phyloP scores from a whole-genome alignment of 2,329 filamentous ascomycete species.

The Sporothrix pseudoabietina region DNA sequence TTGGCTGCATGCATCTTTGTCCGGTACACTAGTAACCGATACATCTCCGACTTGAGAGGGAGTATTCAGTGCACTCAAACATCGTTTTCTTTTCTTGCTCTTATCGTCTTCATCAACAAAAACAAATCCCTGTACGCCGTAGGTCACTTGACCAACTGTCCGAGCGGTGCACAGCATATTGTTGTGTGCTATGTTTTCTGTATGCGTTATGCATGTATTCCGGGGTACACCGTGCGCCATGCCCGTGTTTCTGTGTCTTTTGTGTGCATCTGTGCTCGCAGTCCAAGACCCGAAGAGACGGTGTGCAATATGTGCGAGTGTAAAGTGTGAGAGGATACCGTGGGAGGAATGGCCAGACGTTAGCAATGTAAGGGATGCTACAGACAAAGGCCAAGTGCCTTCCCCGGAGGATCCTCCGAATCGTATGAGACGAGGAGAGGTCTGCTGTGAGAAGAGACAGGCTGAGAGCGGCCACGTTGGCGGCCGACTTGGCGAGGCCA shows the following conservation, averaged over 20 bases:
- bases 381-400: background rate
- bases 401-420: slow-evolving; percentile 4
- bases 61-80: background rate
- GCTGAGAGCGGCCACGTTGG: background rate
- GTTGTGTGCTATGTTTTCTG: background rate
- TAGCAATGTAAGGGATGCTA: slow-evolving; percentile 6
- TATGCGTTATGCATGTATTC: background rate
- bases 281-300: background rate
- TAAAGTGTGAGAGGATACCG: background rate
- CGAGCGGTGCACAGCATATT: slow-evolving; percentile 10
- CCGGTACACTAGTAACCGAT: background rate
- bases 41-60: slow-evolving; percentile 1
- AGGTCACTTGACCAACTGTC: slow-evolving; percentile 16
- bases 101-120: background rate
- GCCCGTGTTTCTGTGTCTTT: background rate
- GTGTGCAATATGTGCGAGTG: background rate
- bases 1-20: background rate
- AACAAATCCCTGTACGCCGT: slow-evolving; percentile 1
- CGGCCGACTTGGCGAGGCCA: slow-evolving; percentile 6
- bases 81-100: background rate
- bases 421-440: background rate
- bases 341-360: background rate
- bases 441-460: background rate
- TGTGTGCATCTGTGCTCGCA: background rate
- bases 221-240: background rate